Evolutionary conservation across 805 yeast species (phyloP).

Genomic region (Candida alai): DNA sequence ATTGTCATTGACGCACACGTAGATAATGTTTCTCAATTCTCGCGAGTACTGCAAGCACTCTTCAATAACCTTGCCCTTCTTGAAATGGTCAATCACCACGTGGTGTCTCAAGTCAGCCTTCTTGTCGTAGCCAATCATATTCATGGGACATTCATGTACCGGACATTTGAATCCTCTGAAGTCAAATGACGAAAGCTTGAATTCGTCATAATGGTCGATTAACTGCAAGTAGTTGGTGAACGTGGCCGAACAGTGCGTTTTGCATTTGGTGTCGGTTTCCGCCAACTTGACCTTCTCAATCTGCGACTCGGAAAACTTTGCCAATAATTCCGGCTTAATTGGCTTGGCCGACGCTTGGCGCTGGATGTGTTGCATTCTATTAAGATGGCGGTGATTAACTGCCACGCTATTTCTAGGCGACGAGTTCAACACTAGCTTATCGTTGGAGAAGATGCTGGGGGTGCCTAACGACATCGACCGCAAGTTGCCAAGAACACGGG

Average conservation of each 20-base stretch:
- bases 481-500: too few relatives aligned
- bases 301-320: slow-evolving; percentile 2
- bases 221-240: slow-evolving; percentile 10
- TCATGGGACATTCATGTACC: slow-evolving; percentile 26
- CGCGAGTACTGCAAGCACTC: slow-evolving; percentile 4
- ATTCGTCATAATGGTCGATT: slow-evolving; percentile 9
- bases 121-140: slow-evolving; percentile 25
- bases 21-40: slow-evolving; percentile 13
- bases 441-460: slow-evolving; percentile 1
- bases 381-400: not conserved
- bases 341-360: slow-evolving; percentile 3
- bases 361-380: slow-evolving; percentile 2
- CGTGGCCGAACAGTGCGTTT: slow-evolving; percentile 9
- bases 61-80: slow-evolving; percentile 9
- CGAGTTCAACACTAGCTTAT: slow-evolving; percentile 1
- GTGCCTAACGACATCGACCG: slow-evolving; percentile 1
- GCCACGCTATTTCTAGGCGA: not conserved
- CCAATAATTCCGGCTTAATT: slow-evolving; percentile 3
- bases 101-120: slow-evolving; percentile 29
- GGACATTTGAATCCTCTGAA: slow-evolving; percentile 21
- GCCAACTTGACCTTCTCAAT: slow-evolving; percentile 6
- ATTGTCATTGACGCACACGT: slow-evolving; percentile 15
- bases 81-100: slow-evolving; percentile 21
- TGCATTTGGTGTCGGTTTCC: slow-evolving; percentile 9
- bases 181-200: slow-evolving; percentile 2